Percentiles rank a stretch among this genome's conserved stretches.
Conservation (phyloP, 1,284 basidiomycete genomes). For the Rhizopogon parksii region DNA sequence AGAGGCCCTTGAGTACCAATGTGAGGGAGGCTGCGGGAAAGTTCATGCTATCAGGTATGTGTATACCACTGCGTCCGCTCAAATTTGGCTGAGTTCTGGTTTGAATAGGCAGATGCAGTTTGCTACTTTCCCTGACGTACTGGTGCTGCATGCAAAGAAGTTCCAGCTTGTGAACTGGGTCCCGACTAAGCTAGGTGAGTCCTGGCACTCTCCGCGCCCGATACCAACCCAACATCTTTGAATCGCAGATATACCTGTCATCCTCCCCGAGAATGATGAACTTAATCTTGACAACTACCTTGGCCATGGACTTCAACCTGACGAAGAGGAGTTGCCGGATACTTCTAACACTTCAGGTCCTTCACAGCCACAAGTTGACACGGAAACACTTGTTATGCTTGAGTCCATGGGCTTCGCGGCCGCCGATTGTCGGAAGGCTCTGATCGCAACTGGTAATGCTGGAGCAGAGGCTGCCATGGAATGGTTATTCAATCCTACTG, state of each 20-base stretch:
- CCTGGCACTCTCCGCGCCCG: background rate
- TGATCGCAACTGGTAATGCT: constrained; percentile 81
- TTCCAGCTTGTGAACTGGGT: constrained; percentile 98
- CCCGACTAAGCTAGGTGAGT: constrained; percentile 83
- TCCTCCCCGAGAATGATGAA: constrained; percentile 57
- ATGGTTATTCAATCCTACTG: constrained; percentile 95
- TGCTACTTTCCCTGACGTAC: constrained; percentile 81
- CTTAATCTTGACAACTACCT: constrained; percentile 67
- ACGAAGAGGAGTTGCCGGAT: constrained; percentile 72
- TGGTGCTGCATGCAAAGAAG: constrained; percentile 89
- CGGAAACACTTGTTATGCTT: constrained; percentile 65
- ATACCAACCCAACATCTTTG: background rate
- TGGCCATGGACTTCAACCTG: constrained; percentile 67
- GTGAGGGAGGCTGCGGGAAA: constrained; percentile 41
- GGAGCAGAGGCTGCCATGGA: constrained; percentile 86
- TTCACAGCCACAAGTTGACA: constrained; percentile 60
- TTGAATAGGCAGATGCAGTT: constrained; percentile 61
- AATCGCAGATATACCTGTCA: constrained; percentile 73
- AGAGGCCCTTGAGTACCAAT: constrained; percentile 68
- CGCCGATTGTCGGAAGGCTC: constrained; percentile 79
- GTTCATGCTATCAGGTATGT: constrained; percentile 41
- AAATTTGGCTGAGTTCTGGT: background rate
- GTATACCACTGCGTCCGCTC: background rate
- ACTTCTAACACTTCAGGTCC: constrained; percentile 26
- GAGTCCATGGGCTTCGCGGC: constrained; percentile 86